Base-by-base conservation (phyloP, 1,284 basidiomycete species). In the Melampsora larici-populina region DNA sequence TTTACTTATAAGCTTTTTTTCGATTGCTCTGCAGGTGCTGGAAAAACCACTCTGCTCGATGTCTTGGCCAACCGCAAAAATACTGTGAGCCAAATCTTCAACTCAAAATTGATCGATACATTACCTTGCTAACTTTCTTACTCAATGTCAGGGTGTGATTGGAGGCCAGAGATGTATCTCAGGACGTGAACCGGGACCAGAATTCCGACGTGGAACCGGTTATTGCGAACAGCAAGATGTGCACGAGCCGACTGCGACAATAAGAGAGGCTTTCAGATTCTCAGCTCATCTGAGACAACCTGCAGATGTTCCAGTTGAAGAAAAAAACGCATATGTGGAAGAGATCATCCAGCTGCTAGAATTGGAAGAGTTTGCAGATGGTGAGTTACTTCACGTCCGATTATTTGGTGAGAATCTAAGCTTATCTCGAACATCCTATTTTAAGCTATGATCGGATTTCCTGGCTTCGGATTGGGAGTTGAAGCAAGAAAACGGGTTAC, bases 131-230 rank as follows among this genome's bases (percentile, higher is more conserved):
- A 51, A 13, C 11, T 13, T 51, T 51, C n/a, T 11, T n/a, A 13
- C 11, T n/a, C n/a, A n/a, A n/a, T n/a, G n/a, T n/a, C 48, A 68
- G 81, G 83, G 64, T 85, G 84, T 78, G 87, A 86, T 82, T 85
- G 86, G 81, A 85, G 87, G 76, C 86, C 86, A 63, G 87, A 87
- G 65, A 87, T 86, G 11, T 87, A 29, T 62, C 26, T 13, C 29
- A 86, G 79, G 92, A 90, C 46, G 91, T 93, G 82, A 92, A 94
- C 84, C 90, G 91, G 88, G 93, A 95, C 81, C 82, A 29, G 60
- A n/a, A 18, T 62, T 62, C 29, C 60, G 26, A 24, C 21, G 15
- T 15, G 18, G 60, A 62, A 62, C 26, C 15, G 18, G 60, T 18
- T n/a, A n/a, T 15, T 62, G 81, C 29, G 81, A 84, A 78, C 84